Evolutionary conservation across 1,284 basidiomycete genomes (phyloP).

Genomic region (Tylopilus sp.): DNA sequence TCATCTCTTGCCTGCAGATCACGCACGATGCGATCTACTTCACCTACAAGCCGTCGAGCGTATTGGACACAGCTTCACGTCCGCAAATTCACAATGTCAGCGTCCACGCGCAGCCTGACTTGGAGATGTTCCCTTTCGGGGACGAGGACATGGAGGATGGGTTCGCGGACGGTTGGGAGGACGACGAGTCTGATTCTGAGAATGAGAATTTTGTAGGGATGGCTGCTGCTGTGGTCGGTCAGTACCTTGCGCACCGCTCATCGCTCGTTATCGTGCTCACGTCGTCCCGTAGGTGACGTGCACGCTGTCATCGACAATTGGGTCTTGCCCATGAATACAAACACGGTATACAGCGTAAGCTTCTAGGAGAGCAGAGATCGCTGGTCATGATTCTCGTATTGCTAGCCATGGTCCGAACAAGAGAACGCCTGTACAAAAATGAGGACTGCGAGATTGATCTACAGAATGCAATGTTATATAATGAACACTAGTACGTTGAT

Average conservation of each 20-base stretch:
- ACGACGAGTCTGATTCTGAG: constrained; percentile 11
- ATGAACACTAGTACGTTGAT: neutral
- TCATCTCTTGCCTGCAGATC: constrained; percentile 55
- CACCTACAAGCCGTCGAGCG: constrained; percentile 39
- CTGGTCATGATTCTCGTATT: neutral
- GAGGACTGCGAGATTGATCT: neutral
- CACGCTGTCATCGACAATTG: constrained; percentile 23
- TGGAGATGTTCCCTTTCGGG: constrained; percentile 10
- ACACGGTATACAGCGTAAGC: constrained; percentile 25
- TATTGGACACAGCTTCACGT: neutral
- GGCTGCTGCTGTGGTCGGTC: constrained; percentile 5
- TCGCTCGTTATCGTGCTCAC: constrained; percentile 1
- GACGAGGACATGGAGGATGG: constrained; percentile 16
- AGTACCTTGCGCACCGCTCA: neutral
- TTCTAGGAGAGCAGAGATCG: constrained; percentile 11
- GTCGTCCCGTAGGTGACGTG: constrained; percentile 7
- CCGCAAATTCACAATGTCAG: neutral
- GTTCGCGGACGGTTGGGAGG: constrained; percentile 12
- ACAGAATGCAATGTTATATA: neutral
- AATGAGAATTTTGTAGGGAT: constrained; percentile 9
- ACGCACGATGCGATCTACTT: constrained; percentile 49
- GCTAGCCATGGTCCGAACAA: neutral
- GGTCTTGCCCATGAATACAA: constrained; percentile 20
- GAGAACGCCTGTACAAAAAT: neutral
- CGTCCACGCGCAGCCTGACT: neutral